Conservation (phyloP, 2,329 filamentous ascomycete species). For the Aspergillus glaucus region DNA sequence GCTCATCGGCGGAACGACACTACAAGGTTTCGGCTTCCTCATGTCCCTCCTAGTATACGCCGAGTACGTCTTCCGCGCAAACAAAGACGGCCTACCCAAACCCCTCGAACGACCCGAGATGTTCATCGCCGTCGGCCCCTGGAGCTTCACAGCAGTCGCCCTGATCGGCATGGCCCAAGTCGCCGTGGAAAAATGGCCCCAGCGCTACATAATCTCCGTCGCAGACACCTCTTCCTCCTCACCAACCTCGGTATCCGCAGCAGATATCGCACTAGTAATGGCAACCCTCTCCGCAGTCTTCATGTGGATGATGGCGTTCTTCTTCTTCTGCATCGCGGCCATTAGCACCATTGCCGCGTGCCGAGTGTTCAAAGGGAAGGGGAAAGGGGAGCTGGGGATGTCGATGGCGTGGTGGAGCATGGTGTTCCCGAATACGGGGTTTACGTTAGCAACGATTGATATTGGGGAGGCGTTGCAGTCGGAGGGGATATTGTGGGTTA, state of each 20-base stretch:
- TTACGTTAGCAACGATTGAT: conserved; percentile 37
- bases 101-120: conserved; percentile 41
- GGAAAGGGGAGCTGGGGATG: conserved; percentile 1
- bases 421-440: conserved; percentile 39
- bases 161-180: conserved; percentile 43
- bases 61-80: conserved; percentile 38
- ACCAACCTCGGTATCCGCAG: conserved; percentile 21
- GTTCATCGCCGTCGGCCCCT: conserved; percentile 49
- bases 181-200: conserved; percentile 24
- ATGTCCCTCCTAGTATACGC: conserved; percentile 42
- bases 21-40: conserved; percentile 43
- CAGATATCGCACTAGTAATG: conserved; percentile 34
- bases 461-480: conserved; percentile 32
- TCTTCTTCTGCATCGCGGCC: conserved; percentile 44
- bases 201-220: conserved; percentile 22
- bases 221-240: conserved; percentile 8
- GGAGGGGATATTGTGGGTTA: conserved; percentile 23
- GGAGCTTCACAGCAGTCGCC: conserved; percentile 39
- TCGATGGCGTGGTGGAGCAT: conserved; percentile 15
- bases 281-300: conserved; percentile 40
- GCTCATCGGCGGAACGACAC: conserved; percentile 38
- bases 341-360: conserved; percentile 26
- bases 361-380: neutral
- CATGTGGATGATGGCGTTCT: conserved; percentile 45
- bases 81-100: conserved; percentile 38